Conservation (phyloP, 139 green algal genomes). For the Coelastrella sp. region DNA sequence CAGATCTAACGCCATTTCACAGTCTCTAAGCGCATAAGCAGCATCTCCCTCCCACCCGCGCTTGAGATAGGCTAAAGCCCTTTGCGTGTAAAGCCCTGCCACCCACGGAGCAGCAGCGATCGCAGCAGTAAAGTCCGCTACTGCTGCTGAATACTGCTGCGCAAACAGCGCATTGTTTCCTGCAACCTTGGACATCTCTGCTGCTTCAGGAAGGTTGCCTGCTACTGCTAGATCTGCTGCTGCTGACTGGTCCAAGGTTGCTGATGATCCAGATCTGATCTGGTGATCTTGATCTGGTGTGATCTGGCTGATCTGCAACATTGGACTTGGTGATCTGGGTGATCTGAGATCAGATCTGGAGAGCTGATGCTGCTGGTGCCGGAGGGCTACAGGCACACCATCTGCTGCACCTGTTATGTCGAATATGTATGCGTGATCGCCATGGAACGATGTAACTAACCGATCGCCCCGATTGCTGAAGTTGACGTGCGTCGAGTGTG, state of each 20-base stretch:
- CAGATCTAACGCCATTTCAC: conserved; percentile 63
- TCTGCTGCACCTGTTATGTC: conserved; percentile 65
- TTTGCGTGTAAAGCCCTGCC: conserved; percentile 59
- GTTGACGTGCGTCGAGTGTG: conserved; percentile 73
- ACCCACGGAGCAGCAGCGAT: conserved; percentile 63
- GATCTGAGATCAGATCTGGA: not conserved
- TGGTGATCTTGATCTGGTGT: not conserved
- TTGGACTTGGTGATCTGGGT: not conserved
- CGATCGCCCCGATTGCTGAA: conserved; percentile 66
- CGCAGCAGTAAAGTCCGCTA: conserved; percentile 64
- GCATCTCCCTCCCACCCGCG: conserved; percentile 78
- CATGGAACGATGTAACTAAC: conserved; percentile 83
- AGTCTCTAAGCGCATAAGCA: conserved; percentile 69
- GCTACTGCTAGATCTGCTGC: not conserved
- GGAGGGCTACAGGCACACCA: not conserved
- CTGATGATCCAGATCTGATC: not conserved
- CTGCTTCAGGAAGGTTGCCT: conserved; percentile 55
- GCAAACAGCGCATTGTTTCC: conserved; percentile 71
- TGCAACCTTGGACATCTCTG: conserved; percentile 60
- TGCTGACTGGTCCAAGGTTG: not conserved
- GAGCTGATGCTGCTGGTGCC: conserved; percentile 7
- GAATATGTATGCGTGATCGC: conserved; percentile 85
- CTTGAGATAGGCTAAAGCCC: conserved; percentile 64
- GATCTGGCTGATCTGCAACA: not conserved
- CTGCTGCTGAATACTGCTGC: conserved; percentile 51